These are phyloP conservation scores for Phytopythium kandeliae DNA, from an alignment of 352 stramenopile genomes.

Conservation along the genomic window DNA sequence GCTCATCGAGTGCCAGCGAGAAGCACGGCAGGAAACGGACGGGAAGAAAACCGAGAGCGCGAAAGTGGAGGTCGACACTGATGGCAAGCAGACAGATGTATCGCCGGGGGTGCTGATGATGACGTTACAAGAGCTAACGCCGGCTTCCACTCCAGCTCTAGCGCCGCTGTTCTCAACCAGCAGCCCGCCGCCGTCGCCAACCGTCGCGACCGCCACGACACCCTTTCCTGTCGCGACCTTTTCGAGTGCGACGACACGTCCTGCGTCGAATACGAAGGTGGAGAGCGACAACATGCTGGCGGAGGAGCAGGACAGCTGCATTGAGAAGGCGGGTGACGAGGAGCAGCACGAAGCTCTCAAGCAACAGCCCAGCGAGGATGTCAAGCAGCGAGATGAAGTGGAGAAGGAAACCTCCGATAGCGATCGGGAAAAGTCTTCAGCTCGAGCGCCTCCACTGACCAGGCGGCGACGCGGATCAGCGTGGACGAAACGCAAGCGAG, in stretches of 20 bases:
- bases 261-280: neutral
- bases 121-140: slow-evolving; percentile 1
- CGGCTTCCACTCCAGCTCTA: neutral
- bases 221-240: neutral
- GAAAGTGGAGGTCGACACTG: neutral
- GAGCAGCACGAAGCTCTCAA: neutral
- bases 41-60: neutral
- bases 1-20: slow-evolving; percentile 1
- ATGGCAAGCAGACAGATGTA: neutral
- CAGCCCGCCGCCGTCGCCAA: neutral
- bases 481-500: slow-evolving; percentile 1
- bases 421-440: neutral
- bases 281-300: neutral
- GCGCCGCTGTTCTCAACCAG: slow-evolving; percentile 1
- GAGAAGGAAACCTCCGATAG: neutral
- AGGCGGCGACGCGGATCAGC: neutral
- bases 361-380: neutral
- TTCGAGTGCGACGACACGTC: neutral
- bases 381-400: neutral
- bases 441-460: neutral
- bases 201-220: neutral
- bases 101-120: neutral
- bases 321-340: neutral
- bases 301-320: neutral
- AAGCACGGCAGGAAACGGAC: neutral